These are phyloP conservation scores for Apium graveolens DNA, from an alignment of 129 eudicot species.

Conservation along the genomic window DNA sequence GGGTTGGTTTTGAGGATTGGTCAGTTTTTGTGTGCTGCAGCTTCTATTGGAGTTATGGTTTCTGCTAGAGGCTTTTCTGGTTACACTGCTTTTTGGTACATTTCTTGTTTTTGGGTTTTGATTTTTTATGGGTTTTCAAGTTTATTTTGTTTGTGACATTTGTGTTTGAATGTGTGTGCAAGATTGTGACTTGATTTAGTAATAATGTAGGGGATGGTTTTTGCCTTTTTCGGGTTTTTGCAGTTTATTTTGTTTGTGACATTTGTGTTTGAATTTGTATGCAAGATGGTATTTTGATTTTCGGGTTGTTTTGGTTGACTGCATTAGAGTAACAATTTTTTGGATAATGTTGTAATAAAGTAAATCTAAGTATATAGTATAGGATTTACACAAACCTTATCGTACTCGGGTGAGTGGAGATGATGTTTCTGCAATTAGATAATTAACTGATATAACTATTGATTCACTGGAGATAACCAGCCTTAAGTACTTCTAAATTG, in stretches of 20 bases:
- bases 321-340: neutral
- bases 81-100: conserved; percentile 88
- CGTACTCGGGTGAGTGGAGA: neutral
- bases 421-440: neutral
- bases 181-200: neutral
- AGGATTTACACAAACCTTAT: neutral
- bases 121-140: neutral
- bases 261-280: neutral
- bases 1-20: conserved; percentile 67
- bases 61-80: conserved; percentile 71
- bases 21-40: conserved; percentile 84
- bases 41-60: conserved; percentile 85
- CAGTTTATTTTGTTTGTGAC: neutral
- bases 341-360: neutral
- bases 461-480: neutral
- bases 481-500: neutral
- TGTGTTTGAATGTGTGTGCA: neutral
- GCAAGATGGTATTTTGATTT: neutral
- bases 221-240: no score
- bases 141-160: neutral
- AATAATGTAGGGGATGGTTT: no score
- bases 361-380: neutral
- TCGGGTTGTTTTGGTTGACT: conserved; percentile 3
- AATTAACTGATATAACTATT: neutral
- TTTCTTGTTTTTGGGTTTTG: neutral